Conservation (phyloP, 192 early-diverging fungal genomes). For the Coemansia sp. region DNA sequence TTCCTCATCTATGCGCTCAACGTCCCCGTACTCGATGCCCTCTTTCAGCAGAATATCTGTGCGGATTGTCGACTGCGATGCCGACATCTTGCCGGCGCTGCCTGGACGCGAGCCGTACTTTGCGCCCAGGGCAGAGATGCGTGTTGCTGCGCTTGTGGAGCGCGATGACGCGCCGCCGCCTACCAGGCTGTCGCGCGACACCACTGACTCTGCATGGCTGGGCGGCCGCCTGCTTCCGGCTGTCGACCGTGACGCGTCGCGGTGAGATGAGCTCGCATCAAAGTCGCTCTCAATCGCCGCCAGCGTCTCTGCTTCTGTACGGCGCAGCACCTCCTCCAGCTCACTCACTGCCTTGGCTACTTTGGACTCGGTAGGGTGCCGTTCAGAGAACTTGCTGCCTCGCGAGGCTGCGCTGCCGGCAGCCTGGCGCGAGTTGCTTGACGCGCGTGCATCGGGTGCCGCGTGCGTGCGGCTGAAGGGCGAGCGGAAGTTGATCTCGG, state of each 20-base stretch:
- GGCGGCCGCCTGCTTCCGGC: neutral
- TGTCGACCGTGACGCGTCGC: neutral
- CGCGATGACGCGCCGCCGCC: conserved; percentile 49
- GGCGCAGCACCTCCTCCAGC: conserved; percentile 51
- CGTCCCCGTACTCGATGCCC: conserved; percentile 41
- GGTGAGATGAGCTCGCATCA: conserved; percentile 1
- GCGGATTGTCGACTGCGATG: conserved; percentile 46
- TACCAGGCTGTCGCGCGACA: conserved; percentile 42
- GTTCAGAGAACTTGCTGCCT: conserved; percentile 26
- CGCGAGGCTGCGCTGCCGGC: conserved; percentile 12
- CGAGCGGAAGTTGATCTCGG: conserved; percentile 47
- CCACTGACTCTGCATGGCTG: conserved; percentile 25
- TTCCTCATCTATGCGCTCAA: conserved; percentile 27
- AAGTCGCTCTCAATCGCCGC: conserved; percentile 38
- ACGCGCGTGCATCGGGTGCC: conserved; percentile 4
- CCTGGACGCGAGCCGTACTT: conserved; percentile 29
- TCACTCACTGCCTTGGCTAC: conserved; percentile 54
- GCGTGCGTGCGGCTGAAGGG: conserved; percentile 31
- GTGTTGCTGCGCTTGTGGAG: conserved; percentile 41
- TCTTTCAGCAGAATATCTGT: conserved; percentile 42
- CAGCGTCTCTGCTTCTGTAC: conserved; percentile 42
- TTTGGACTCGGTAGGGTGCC: conserved; percentile 50
- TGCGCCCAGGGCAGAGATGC: conserved; percentile 29
- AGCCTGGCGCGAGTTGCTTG: conserved; percentile 7
- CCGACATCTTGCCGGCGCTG: conserved; percentile 34